A percentile compares a stretch with the other conserved stretches of the same genome.
phyloP scores from a whole-genome alignment of 2,329 filamentous ascomycete species.

The Elsinoe necatrix region DNA sequence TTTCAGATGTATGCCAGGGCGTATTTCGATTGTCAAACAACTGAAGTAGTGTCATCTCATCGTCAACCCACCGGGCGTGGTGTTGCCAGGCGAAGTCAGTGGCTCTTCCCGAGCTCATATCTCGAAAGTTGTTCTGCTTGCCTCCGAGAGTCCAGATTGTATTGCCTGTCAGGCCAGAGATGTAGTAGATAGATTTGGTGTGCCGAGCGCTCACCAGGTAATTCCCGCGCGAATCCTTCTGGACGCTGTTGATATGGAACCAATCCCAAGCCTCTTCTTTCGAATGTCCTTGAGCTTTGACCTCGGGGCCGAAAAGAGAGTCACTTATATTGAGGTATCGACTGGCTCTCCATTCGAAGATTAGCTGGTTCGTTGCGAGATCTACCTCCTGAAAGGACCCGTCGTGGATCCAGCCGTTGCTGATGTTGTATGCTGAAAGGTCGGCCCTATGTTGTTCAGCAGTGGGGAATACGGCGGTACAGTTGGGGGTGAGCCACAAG shows the following conservation, averaged over 20 bases:
- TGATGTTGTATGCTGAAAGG: slow-evolving; percentile 1
- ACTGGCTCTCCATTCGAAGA: slow-evolving; percentile 39
- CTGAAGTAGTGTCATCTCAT: slow-evolving; percentile 17
- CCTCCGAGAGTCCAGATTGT: slow-evolving; percentile 43
- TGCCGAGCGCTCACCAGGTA: slow-evolving; percentile 47
- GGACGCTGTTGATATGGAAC: slow-evolving; percentile 48
- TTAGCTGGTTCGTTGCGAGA: slow-evolving; percentile 32
- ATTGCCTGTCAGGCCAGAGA: slow-evolving; percentile 39
- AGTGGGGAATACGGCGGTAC: slow-evolving; percentile 16
- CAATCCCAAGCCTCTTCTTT: slow-evolving; percentile 36
- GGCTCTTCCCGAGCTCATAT: slow-evolving; percentile 20
- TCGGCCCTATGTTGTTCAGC: slow-evolving; percentile 3
- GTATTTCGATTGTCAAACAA: slow-evolving; percentile 20
- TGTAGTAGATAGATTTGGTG: slow-evolving; percentile 38
- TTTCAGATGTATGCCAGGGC: slow-evolving; percentile 8
- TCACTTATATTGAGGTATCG: slow-evolving; percentile 30
- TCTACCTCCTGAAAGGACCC: slow-evolving; percentile 37
- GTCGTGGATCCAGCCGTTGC: slow-evolving; percentile 29
- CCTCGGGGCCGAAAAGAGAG: neutral
- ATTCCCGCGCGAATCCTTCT: slow-evolving; percentile 42
- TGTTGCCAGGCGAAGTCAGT: slow-evolving; percentile 23
- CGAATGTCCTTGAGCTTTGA: neutral
- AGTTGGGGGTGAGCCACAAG: slow-evolving; percentile 33
- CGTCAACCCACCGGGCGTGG: slow-evolving; percentile 24
- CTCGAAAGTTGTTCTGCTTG: slow-evolving; percentile 20